Evolutionary conservation across 2,329 filamentous ascomycete genomes (phyloP).

Genomic region (Pyricularia grisea): DNA sequence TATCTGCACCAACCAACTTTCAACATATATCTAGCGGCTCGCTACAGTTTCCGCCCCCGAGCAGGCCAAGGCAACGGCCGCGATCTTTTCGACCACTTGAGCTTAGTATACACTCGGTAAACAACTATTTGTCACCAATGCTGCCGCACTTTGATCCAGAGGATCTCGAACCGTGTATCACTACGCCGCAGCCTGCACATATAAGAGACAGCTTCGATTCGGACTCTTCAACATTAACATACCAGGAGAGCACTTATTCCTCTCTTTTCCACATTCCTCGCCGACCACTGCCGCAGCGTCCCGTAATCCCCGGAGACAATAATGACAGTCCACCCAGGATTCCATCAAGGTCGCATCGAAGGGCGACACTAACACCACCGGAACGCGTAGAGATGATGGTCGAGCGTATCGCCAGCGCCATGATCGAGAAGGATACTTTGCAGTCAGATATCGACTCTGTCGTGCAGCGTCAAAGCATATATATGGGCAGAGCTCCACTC

Average conservation of each 20-base stretch:
- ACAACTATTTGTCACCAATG: conserved; percentile 44
- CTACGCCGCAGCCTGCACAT: conserved; percentile 29
- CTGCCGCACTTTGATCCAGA: conserved; percentile 38
- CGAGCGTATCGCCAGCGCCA: conserved; percentile 44
- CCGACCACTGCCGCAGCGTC: conserved; percentile 24
- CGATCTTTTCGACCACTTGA: conserved; percentile 44
- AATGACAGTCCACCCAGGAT: conserved; percentile 27
- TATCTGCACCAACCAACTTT: conserved; percentile 51
- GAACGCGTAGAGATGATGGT: conserved; percentile 38
- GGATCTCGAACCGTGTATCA: conserved; percentile 16
- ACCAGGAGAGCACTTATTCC: conserved; percentile 38
- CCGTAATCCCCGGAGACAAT: conserved; percentile 17
- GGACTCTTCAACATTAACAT: conserved; percentile 23
- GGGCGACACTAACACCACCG: conserved; percentile 31
- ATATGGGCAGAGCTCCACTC: conserved; percentile 41
- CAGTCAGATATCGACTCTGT: conserved; percentile 51
- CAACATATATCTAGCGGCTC: conserved; percentile 44
- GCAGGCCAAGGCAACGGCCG: conserved; percentile 18
- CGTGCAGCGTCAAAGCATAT: conserved; percentile 51
- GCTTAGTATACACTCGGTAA: conserved; percentile 40
- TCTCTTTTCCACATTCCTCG: conserved; percentile 48
- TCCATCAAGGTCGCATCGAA: conserved; percentile 33
- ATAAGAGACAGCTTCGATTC: conserved; percentile 22
- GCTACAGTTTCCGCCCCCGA: conserved; percentile 23
- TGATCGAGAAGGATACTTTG: conserved; percentile 48